Evolutionary conservation across 352 stramenopile genomes (phyloP), one percentile per base, ranked within the genome.

Genomic region (Pythium insidiosum): DNA sequence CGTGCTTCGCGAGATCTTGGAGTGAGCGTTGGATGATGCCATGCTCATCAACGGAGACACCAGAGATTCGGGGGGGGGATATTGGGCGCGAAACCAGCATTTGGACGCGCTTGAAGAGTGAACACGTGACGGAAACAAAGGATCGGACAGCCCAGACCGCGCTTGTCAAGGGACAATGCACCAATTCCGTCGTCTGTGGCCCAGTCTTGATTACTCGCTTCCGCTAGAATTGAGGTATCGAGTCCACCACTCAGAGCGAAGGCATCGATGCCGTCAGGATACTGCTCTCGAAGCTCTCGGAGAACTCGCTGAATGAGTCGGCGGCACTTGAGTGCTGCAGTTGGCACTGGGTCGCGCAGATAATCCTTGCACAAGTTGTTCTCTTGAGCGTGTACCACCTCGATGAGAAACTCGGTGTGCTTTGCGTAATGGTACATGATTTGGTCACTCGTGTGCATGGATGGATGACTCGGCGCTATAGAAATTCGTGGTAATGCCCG

Each of bases 361-460:
- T 66, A 84, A 38, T 88, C 73, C 1, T 65, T 60, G 23, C 57
- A 61, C 2, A 63, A 22, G 23, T 66, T 56, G 10, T 58, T 33
- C 16, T 58, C 30, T 5, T 66, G 54, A 26, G 72, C 68, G 11
- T 46, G 35, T 9, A 72, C 58, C 20, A 72, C 49, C 6, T 60
- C 53, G 12, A 57, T 48, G 20, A 84, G 61, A 18, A 72, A 68
- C 18, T 47, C 43, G 22, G 77, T 20, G 20, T 83, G 72, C 15
- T 86, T 88, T 24, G 71, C 79, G 58, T 88, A 86, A 19, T 88
- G 76, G 34, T 86, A 88, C 47, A 84, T 36, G 13, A 67, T 74
- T 53, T 89, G 76, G 38, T 80, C 69, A 15, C 46, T 50, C 19
- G 64, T 64, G 53, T 89, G 87, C 71, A 75, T 80, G 33, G 64